Conservation (phyloP, 1,284 basidiomycete genomes). For the Sutorius eximius region DNA sequence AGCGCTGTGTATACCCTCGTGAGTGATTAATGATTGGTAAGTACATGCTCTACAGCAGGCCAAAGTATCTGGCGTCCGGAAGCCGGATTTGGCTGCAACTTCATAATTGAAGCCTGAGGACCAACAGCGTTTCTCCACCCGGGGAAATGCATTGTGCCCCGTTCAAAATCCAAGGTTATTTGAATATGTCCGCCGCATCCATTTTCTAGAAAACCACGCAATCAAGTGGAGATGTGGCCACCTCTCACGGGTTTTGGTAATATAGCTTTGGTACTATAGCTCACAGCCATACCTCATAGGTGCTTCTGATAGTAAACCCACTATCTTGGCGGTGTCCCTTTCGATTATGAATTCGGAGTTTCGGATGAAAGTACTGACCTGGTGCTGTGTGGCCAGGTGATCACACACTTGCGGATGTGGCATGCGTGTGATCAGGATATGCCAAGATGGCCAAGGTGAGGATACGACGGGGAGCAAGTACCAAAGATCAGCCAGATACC, state of each 20-base stretch:
- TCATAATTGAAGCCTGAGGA: neutral
- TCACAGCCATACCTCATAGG: slow-evolving; percentile 11
- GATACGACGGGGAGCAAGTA: neutral
- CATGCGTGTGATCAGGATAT: neutral
- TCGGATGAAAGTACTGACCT: neutral
- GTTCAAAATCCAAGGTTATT: neutral
- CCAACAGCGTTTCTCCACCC: neutral
- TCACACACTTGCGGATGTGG: neutral
- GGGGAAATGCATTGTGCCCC: neutral
- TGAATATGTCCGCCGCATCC: neutral
- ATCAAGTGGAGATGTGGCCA: neutral
- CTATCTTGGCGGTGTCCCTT: slow-evolving; percentile 12
- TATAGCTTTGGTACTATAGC: too few relatives aligned
- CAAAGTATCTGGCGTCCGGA: neutral
- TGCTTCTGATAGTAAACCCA: neutral
- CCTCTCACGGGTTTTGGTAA: neutral
- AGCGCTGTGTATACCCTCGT: neutral
- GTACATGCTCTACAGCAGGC: neutral
- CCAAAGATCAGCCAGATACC: neutral
- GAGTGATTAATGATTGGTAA: neutral
- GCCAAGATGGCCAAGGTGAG: neutral
- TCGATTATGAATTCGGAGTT: neutral
- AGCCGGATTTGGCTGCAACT: neutral
- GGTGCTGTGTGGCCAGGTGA: neutral
- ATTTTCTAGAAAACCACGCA: neutral